Base-by-base conservation (phyloP, 305 asterid species). In the Striga hermonthica region DNA sequence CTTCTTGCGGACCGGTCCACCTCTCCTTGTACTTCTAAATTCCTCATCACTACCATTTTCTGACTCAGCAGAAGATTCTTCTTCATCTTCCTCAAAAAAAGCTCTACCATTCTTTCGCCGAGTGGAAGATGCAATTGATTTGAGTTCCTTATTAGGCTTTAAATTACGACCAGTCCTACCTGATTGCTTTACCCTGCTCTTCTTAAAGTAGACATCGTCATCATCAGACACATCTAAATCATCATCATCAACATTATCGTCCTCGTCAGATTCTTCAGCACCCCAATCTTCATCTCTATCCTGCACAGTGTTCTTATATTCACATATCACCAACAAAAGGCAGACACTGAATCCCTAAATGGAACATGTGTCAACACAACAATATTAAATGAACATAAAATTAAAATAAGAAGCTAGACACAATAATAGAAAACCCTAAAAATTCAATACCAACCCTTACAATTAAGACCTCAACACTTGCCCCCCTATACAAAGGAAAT, bases 241-340 rank as follows among this genome's bases (percentile, higher is more conserved):
- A 60, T 81, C 92, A 66, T 78, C 96, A 38, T 81, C 89, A 72
- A 65, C 77, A 65, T 78, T 81, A 69, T 84, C 88, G 52, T 83
- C 85, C 54, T 86, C 99, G 38, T 95, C 99, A 73, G 97, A 91
- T 72, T 82, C 98, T 81, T 82, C 98, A 65, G 79, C 97, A 75
- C 74, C 94, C 97, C 96, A 95, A 79, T 88, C 97, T 22, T 82
- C 89, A 67, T 89, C 84, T 77, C 81, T 85, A 56, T 70, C 85
- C 97, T 94, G 76, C 63, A 76, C 16, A 45, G 39, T 65, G 58
- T 50, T 45, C 38, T 45, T 65, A 64, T 40, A 67, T 66, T 75
- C 61, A 77, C 69, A 67, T 45, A 3, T 14, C 55, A 66, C 66
- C 69, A 38, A 54, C 39, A 60, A 55, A 70, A 62, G 43, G 52